Evolutionary conservation across 495 filamentous ascomycete species (phyloP), one percentile per base, ranked within the genome.

Genomic region (Penicillium parvum): DNA sequence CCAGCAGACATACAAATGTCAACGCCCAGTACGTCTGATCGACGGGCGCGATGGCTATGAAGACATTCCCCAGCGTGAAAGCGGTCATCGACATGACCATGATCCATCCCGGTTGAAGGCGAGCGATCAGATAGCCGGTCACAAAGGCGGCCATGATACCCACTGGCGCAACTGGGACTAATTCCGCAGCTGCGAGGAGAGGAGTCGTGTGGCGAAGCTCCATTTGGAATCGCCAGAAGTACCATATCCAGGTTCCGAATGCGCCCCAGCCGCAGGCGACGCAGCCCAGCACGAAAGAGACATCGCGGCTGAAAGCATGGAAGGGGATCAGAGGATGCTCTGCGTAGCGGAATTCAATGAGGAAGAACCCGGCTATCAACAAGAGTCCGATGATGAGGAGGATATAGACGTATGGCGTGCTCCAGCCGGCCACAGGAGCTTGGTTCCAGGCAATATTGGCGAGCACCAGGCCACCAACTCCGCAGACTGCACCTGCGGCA

Each of bases 401-500:
- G 4, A 73, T 51, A 45, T 69, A 73, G 19, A 72, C 63, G 50
- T 76, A 76, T 0, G 66, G 52, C 23, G 58, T 53, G 5, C 33
- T 32, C 75, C 75, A 79, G 1, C 68, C 63, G 1, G 68, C 67
- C 0, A 64, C 48, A 0, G 71, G 66, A 1, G 59, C 69, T 51
- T 78, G 74, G 47, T 77, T 78, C 67, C 66, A 74, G 0, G 73
- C 69, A 27, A 78, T 60, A 33, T 76, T 75, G 22, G 74, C 56
- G 4, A 87, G 57, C 1, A 85, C 58, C 11, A 88, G 57, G 1
- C 71, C 78, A 2, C 62, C 52, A 4, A 86, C 72, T 4, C 84
- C 84, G 5, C 71, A 61, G 9, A 68, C 19, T 6, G 69, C 70
- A 4, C 81, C 82, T 1, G 66, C 18, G 7, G 66, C 47, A 50